A percentile compares a stretch with the other conserved stretches of the same genome.
phyloP scores from a whole-genome alignment of 2,329 filamentous ascomycete species.

The Cordyceps farinosa region DNA sequence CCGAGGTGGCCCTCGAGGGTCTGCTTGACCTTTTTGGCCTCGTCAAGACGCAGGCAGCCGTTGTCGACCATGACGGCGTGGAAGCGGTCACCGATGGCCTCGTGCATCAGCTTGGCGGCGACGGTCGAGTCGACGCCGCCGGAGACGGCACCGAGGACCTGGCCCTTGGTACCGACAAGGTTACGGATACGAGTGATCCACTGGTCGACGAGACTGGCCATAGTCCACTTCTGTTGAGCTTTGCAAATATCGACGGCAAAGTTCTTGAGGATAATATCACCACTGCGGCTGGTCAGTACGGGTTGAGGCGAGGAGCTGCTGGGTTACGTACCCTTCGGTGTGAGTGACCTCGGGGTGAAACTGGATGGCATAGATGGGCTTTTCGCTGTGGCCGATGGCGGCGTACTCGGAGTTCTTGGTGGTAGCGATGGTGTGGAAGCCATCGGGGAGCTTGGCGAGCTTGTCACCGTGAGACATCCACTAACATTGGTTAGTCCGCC shows the following conservation, averaged over 20 bases:
- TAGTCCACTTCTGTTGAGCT: constrained; percentile 74
- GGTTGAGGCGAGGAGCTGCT: constrained; percentile 27
- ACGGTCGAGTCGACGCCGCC: constrained; percentile 91
- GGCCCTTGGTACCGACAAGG: constrained; percentile 75
- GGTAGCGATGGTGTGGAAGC: constrained; percentile 69
- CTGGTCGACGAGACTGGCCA: constrained; percentile 76
- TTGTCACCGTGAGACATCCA: constrained; percentile 55
- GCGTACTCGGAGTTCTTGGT: constrained; percentile 76
- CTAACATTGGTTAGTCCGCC: not conserved
- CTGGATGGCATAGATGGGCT: constrained; percentile 69
- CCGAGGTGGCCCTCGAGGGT: constrained; percentile 75
- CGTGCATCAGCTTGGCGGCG: constrained; percentile 77
- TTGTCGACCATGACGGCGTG: constrained; percentile 83
- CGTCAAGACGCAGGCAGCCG: constrained; percentile 74
- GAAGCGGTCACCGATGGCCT: constrained; percentile 82
- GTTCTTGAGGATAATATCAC: constrained; percentile 65
- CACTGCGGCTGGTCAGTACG: constrained; percentile 65
- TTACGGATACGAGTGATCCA: constrained; percentile 78
- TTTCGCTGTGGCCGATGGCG: constrained; percentile 67
- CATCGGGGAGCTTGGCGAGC: constrained; percentile 67
- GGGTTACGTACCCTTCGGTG: constrained; percentile 13
- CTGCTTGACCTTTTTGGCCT: constrained; percentile 77
- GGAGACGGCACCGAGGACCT: constrained; percentile 55
- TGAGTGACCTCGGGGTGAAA: constrained; percentile 77
- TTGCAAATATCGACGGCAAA: constrained; percentile 81